phyloP scores from a whole-genome alignment of 441 rosid genomes.

The Viola pubescens region DNA sequence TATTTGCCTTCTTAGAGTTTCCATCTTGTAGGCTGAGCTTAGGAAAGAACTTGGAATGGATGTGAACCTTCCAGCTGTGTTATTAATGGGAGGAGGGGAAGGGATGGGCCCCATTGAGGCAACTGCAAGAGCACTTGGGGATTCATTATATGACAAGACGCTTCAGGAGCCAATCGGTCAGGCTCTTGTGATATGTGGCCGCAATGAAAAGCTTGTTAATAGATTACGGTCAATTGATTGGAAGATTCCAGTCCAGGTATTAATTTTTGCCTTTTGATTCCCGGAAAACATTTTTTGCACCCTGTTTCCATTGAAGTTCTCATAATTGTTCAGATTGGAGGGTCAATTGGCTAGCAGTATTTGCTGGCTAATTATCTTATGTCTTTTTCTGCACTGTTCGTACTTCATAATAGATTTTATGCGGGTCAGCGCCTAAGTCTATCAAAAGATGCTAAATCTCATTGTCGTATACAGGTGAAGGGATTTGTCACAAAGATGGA shows the following conservation, averaged over 20 bases:
- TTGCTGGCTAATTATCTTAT: background rate
- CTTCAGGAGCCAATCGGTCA: constrained; percentile 81
- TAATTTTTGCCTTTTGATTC: background rate
- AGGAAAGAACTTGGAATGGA: constrained; percentile 84
- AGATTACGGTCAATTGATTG: constrained; percentile 61
- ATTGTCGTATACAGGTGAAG: constrained; percentile 43
- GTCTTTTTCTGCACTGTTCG: too few species aligned
- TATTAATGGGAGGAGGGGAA: constrained; percentile 99
- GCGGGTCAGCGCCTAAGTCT: too few species aligned
- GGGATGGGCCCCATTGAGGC: constrained; percentile 99
- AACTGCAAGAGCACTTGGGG: constrained; percentile 75
- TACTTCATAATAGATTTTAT: too few species aligned
- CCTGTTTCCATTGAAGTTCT: background rate
- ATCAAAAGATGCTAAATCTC: too few species aligned
- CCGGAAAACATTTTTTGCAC: background rate
- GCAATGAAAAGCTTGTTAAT: constrained; percentile 67
- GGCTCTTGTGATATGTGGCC: constrained; percentile 82
- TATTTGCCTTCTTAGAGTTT: constrained; percentile 1
- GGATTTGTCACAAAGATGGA: constrained; percentile 90
- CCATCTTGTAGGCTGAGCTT: constrained; percentile 46
- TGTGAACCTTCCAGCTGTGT: constrained; percentile 84
- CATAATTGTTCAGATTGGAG: background rate
- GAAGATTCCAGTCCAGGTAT: constrained; percentile 93
- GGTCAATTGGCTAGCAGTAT: background rate
- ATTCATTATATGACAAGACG: constrained; percentile 68